These are phyloP conservation scores for Sesbania bispinosa DNA, from an alignment of 306 rosid genomes.

Conservation along the genomic window DNA sequence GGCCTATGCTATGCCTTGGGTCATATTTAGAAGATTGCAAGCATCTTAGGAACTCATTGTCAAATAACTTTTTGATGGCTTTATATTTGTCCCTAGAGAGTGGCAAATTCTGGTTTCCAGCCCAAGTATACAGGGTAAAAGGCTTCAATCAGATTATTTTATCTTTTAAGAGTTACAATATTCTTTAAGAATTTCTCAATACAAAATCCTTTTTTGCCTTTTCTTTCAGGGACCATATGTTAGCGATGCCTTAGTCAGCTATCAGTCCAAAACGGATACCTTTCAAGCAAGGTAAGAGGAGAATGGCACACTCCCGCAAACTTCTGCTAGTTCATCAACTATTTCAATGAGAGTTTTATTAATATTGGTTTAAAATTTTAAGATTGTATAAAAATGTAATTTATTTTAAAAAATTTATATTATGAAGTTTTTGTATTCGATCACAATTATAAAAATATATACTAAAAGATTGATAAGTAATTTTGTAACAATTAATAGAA, in stretches of 20 bases:
- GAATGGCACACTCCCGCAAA: neutral
- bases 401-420: too few relatives aligned
- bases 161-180: neutral
- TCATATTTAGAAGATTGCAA: constrained; percentile 26
- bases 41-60: constrained; percentile 25
- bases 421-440: too few relatives aligned
- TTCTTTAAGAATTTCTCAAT: neutral
- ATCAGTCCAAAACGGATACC: constrained; percentile 41
- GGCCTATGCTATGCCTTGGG: constrained; percentile 38
- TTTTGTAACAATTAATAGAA: too few relatives aligned
- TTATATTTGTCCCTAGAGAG: constrained; percentile 55
- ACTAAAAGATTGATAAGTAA: too few relatives aligned
- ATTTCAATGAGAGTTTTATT: too few relatives aligned
- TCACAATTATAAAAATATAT: too few relatives aligned
- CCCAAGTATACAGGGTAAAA: constrained; percentile 62
- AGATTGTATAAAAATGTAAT: too few relatives aligned
- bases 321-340: too few relatives aligned
- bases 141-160: neutral
- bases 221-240: constrained; percentile 39
- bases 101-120: constrained; percentile 75
- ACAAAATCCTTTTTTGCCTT: neutral
- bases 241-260: constrained; percentile 48
- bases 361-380: too few relatives aligned
- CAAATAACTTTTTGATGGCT: constrained; percentile 42
- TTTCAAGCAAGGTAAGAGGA: constrained; percentile 63